Conservation (phyloP, 768 basidiomycete species). For the Lactarius indigo region DNA sequence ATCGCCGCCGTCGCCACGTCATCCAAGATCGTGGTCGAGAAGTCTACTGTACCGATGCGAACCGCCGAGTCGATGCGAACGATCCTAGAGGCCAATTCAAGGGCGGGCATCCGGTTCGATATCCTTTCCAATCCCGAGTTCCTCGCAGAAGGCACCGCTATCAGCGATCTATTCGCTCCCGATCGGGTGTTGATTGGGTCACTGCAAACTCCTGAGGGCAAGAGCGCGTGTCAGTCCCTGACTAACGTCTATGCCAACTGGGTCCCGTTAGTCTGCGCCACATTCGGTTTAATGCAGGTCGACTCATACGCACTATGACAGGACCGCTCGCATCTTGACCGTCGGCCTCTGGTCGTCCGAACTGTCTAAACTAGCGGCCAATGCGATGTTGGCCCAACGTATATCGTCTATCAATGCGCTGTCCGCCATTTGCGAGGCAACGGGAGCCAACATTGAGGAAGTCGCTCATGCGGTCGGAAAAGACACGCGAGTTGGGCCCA, state of each 20-base stretch:
- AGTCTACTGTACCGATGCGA: conserved; percentile 97
- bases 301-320: conserved; percentile 30
- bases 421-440: conserved; percentile 97
- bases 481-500: conserved; percentile 89
- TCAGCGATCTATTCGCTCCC: conserved; percentile 79
- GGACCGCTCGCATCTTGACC: conserved; percentile 75
- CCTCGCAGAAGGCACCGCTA: conserved; percentile 97
- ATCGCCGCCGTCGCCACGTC: conserved; percentile 89
- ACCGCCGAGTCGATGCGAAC: conserved; percentile 99
- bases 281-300: background rate
- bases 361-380: conserved; percentile 96
- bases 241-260: conserved; percentile 89
- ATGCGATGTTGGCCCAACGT: conserved; percentile 98
- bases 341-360: conserved; percentile 99
- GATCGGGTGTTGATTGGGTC: conserved; percentile 98
- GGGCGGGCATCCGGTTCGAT: conserved; percentile 85
- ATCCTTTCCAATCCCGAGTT: conserved; percentile 99
- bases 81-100: conserved; percentile 97
- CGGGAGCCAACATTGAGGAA: conserved; percentile 98
- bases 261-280: conserved; percentile 69
- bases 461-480: conserved; percentile 92
- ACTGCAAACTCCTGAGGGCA: conserved; percentile 84
- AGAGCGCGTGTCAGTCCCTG: conserved; percentile 73
- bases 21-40: conserved; percentile 98
- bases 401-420: conserved; percentile 98